Evolutionary conservation across 306 rosid genomes (phyloP), one percentile per base, ranked within the genome.

Genomic region (Rosa chinensis): DNA sequence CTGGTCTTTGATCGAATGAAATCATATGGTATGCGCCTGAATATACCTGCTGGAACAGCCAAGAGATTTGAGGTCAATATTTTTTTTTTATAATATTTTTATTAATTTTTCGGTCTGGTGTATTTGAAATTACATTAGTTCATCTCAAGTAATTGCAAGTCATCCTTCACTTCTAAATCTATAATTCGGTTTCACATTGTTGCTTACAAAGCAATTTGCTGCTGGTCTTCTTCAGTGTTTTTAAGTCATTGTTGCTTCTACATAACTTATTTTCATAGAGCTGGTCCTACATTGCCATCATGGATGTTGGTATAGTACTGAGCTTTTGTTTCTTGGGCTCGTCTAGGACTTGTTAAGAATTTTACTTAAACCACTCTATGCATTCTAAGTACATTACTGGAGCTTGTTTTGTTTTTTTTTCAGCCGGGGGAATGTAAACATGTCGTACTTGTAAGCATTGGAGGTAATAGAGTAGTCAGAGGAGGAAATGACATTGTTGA

Each of bases 41-140:
- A 95, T 77, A 91, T 95, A 85, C 80, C 88, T 3, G 89, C 99
- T n/a, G 98, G 99, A 85, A 90, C 91, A 50, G 93, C 97, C 73
- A 86, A 77, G 75, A 91, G 99, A 69, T 95, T 93, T 73, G 99
- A 95, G 99, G 99, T 95, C 35, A 64, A 62, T 52, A 21, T 73
- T 32, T 58, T 73, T 58, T 73, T 45, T 79, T 74, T 45, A 20
- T 47, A 66, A 32, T 73, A 18, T 66, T 21, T 62, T 64, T 71
- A 43, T 53, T 62, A 43, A 11, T 53, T 20, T 56, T 66, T 56
- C 35, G 18, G 49, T 62, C 42, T 70, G 70, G 35, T 4, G 32
- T 75, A 25, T 52, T 61, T 45, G 20, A 59, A 74, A 66, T 43
- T 45, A 56, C 14, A 20, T 74, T n/a, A 35, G 55, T 75, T 75